Evolutionary conservation across 257 asterid species (phyloP), one percentile per base, ranked within the genome.

Genomic region (Solanum chmielewskii): DNA sequence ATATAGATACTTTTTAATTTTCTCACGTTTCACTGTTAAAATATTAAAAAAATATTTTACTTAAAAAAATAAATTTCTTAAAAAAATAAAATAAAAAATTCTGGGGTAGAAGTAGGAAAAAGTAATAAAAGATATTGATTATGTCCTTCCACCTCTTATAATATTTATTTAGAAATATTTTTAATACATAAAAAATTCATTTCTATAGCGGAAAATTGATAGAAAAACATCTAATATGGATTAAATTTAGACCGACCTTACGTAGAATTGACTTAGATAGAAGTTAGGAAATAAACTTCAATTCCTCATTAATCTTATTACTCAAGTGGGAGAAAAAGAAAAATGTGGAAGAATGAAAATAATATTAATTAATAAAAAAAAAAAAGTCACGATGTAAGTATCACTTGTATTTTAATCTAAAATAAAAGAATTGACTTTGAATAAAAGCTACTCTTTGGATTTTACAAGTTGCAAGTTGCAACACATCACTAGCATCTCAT

Each of bases 381-480:
- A 2, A 80, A 2, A 80, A 80, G 44, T 47, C 66, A 18, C 47
- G 21, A 45, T 78, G 2, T 16, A 66, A 44, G 25, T n/a, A 25
- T 76, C 83, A 76, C 83, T 77, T 42, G n/a, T 13, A 11, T n/a
- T 77, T 68, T 68, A 68, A 13, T 13, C 41, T 10, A 20, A 37
- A 74, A 45, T 25, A 35, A 15, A 45, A 16, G 21, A 15, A 2
- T 45, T 45, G 85, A 47, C 68, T 80, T 80, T 47, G 11, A 75
- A 12, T 6, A 27, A 66, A 13, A 68, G 11, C 74, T 27, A 68
- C 10, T 27, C 21, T 27, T 27, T 68, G 74, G 41, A 16, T 45
- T 52, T 47, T 16, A 52, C 83, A 44, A 44, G 9, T 78, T 77
- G 6, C 84, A 77, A 44, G n/a, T 31, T 73, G 81, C 81, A 73